Evolutionary conservation across 139 green algal species (phyloP), one percentile per base, ranked within the genome.

Genomic region (Pleodorina starrii): DNA sequence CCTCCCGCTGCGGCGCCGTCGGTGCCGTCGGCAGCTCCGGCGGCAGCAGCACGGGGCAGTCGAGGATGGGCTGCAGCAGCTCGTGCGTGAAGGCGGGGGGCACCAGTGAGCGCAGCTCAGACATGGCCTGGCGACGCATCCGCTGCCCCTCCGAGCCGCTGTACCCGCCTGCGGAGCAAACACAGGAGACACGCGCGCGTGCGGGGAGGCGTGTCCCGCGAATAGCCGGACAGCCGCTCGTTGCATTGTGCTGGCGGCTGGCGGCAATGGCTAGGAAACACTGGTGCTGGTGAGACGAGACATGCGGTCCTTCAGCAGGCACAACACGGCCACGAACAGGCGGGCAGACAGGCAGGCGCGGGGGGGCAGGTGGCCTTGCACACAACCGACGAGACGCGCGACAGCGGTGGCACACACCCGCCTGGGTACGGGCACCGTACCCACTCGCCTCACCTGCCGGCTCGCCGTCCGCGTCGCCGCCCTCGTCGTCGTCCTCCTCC

Each of bases 61-160:
- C 74, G 75, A 96, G 92, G 68, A 96, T 80, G 5, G 89, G 59
- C n/a, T 48, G 35, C 17, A 89, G 88, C 74, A 96, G 90, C 81
- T 91, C 79, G 14, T 63, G 40, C 0, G 90, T 86, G 44, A 92
- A 91, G 0, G 90, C 46, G 17, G 89, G 57, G 10, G 93, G 91
- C 73, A 96, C 80, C 21, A 92, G 57, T 1, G 57, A 69, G 5
- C 90, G 91, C 9, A 96, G 90, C 88, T 96, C 94, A 0, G 87
- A 60, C 73, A 96, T 73, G 48, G 93, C 69, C 43, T 66, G 54
- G 46, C 71, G 78, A 35, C 91, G 90, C 78, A 88, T 78, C 84
- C 91, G 91, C 80, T 94, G 90, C 0, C 88, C 90, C 42, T 91
- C 92, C 17, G 66, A 72, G 0, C 85, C 85, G 10, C 69, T 42